Conservation (phyloP, 352 stramenopile species). For the Phytophthora colocasiae region DNA sequence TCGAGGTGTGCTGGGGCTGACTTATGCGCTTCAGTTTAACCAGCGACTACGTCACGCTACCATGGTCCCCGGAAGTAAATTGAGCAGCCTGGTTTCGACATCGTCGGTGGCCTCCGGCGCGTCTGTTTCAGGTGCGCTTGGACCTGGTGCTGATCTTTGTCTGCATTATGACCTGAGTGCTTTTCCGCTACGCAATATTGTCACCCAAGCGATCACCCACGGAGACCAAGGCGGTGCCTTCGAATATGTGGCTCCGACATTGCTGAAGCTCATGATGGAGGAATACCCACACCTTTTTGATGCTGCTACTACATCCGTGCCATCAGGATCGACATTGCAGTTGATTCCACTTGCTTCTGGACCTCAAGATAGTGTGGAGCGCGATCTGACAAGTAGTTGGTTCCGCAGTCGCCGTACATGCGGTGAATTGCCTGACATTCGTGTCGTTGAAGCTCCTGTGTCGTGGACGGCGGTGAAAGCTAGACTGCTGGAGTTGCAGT, state of each 20-base stretch:
- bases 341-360: conserved; percentile 35
- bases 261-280: conserved; percentile 61
- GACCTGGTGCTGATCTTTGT: conserved; percentile 52
- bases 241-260: conserved; percentile 59
- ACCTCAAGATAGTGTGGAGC: conserved; percentile 23
- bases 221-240: conserved; percentile 50
- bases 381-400: conserved; percentile 38
- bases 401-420: conserved; percentile 37
- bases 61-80: conserved; percentile 59
- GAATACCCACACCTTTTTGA: conserved; percentile 59
- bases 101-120: conserved; percentile 32
- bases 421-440: conserved; percentile 16
- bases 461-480: conserved; percentile 42
- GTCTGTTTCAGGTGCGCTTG: conserved; percentile 37
- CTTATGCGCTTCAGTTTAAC: conserved; percentile 76
- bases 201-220: conserved; percentile 36
- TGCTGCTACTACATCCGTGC: conserved; percentile 21
- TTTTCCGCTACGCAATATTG: conserved; percentile 60
- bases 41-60: conserved; percentile 64
- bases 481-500: conserved; percentile 38
- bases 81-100: conserved; percentile 48
- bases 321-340: conserved; percentile 28
- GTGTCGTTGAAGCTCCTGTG: conserved; percentile 16
- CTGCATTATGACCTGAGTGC: conserved; percentile 55
- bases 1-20: conserved; percentile 49